Conservation (phyloP, 2,329 filamentous ascomycete species). For the Corynespora cassiicola region DNA sequence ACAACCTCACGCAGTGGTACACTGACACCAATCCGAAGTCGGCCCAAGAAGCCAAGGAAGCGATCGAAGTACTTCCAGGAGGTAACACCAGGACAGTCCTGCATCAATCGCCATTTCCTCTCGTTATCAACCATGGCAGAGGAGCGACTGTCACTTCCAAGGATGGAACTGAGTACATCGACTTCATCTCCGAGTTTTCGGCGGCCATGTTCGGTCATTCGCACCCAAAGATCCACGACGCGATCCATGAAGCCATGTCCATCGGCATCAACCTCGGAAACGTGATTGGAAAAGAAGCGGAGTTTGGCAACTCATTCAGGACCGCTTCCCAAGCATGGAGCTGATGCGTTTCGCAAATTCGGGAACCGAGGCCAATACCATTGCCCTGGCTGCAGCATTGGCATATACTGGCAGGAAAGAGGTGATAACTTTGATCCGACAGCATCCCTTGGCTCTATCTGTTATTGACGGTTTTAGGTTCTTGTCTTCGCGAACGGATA, state of each 20-base stretch:
- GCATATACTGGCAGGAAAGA: constrained; percentile 46
- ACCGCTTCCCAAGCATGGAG: constrained; percentile 6
- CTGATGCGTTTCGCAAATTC: constrained; percentile 13
- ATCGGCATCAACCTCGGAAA: constrained; percentile 8
- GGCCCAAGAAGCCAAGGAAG: constrained; percentile 8
- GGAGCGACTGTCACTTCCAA: constrained; percentile 17
- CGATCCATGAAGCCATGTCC: constrained; percentile 1
- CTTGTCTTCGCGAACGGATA: constrained; percentile 58
- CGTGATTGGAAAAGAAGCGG: not conserved
- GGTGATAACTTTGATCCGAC: too few relatives aligned
- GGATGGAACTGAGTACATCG: constrained; percentile 20
- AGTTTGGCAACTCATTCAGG: constrained; percentile 1
- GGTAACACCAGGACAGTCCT: constrained; percentile 39
- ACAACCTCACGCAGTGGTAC: not conserved
- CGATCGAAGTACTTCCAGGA: constrained; percentile 28
- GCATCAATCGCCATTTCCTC: constrained; percentile 33
- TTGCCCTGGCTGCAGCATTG: constrained; percentile 44
- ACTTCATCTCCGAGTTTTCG: constrained; percentile 10
- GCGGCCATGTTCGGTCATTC: constrained; percentile 13
- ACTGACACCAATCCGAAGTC: too few relatives aligned
- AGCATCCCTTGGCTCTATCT: too few relatives aligned
- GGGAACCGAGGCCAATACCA: constrained; percentile 15
- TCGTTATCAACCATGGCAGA: constrained; percentile 23
- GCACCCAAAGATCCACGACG: constrained; percentile 5
- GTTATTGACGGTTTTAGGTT: too few relatives aligned